Conservation (phyloP, 2,329 filamentous ascomycete genomes). For the Pseudogymnoascus sp. region DNA sequence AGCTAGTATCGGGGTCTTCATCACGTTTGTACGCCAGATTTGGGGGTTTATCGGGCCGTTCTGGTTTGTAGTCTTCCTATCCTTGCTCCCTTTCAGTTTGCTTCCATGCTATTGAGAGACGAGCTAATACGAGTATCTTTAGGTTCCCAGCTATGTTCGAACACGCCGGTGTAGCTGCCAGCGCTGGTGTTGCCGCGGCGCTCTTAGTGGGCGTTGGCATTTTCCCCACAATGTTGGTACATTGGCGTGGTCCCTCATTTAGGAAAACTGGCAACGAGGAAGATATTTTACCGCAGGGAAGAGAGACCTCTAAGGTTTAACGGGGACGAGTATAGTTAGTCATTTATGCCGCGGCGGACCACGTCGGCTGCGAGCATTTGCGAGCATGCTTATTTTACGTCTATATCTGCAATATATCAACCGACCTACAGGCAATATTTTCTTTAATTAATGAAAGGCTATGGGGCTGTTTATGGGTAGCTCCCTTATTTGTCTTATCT, state of each 20-base stretch:
- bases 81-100: background rate
- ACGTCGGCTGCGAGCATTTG: background rate
- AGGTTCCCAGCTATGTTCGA: constrained; percentile 36
- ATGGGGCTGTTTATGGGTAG: too few species aligned
- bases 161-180: constrained; percentile 28
- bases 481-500: background rate
- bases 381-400: background rate
- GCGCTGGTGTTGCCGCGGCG: constrained; percentile 31
- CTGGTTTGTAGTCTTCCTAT: constrained; percentile 18
- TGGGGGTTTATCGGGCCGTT: constrained; percentile 38
- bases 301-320: background rate
- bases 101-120: background rate
- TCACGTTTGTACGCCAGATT: constrained; percentile 47
- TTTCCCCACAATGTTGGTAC: constrained; percentile 28
- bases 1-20: constrained; percentile 49
- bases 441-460: background rate
- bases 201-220: constrained; percentile 31
- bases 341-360: background rate
- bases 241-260: constrained; percentile 16
- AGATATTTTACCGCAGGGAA: background rate
- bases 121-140: constrained; percentile 14
- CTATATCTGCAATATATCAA: background rate
- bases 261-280: background rate
- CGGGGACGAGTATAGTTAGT: background rate
- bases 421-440: background rate